A percentile compares a stretch with the other conserved stretches of the same genome.
These are phyloP conservation scores for Daldinia sp. DNA, from an alignment of 2,329 filamentous ascomycete genomes.

Conservation along the genomic window DNA sequence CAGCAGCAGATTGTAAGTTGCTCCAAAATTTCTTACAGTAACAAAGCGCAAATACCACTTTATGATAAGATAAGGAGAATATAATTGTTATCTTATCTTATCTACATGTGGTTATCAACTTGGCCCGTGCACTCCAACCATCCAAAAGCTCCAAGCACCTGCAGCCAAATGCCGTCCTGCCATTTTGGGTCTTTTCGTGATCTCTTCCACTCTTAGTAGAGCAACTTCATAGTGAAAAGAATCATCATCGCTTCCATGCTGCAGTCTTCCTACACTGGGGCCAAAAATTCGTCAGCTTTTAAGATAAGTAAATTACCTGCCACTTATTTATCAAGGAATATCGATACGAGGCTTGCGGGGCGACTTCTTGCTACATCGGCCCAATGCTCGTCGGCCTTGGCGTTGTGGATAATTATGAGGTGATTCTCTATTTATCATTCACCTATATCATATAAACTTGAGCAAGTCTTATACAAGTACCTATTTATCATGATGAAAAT, in stretches of 20 bases:
- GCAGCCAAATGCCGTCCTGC: neutral
- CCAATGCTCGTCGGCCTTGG: conserved; percentile 36
- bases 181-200: neutral
- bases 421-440: conserved; percentile 2
- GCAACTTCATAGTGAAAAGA: conserved; percentile 1
- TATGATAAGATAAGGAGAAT: conserved; percentile 40
- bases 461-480: conserved; percentile 40
- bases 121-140: conserved; percentile 16
- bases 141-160: neutral
- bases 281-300: conserved; percentile 18
- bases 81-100: neutral
- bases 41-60: conserved; percentile 8
- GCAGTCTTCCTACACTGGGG: conserved; percentile 10
- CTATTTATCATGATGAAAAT: conserved; percentile 36
- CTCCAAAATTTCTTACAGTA: conserved; percentile 45
- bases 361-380: conserved; percentile 22
- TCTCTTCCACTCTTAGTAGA: conserved; percentile 1
- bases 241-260: neutral
- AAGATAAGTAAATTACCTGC: conserved; percentile 1
- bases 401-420: conserved; percentile 25
- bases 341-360: conserved; percentile 13
- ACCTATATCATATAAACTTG: conserved; percentile 25
- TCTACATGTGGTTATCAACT: conserved; percentile 21
- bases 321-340: neutral
- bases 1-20: neutral